Percentiles rank a stretch among this genome's conserved stretches.
Evolutionary conservation across 805 yeast genomes (phyloP).

Genomic region (Starmera caribaea): DNA sequence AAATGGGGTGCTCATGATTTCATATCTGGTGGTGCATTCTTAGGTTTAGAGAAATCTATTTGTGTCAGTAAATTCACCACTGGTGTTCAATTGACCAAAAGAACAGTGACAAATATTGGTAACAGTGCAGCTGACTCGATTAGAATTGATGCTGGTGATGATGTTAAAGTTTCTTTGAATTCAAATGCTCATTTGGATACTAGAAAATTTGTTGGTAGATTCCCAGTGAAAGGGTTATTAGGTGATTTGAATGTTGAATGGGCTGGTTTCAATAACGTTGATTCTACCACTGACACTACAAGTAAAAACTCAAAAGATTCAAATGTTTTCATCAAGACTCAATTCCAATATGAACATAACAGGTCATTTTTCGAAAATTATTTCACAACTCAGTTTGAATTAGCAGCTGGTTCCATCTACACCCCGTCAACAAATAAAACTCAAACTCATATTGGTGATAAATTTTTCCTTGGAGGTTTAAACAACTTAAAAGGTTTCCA

Average conservation of each 20-base stretch:
- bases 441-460: conserved; percentile 53
- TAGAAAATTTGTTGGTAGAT: conserved; percentile 28
- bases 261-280: conserved; percentile 18
- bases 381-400: conserved; percentile 37
- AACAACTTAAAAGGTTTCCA: conserved; percentile 54
- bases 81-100: conserved; percentile 53
- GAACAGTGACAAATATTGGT: conserved; percentile 44
- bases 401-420: conserved; percentile 42
- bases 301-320: conserved; percentile 21
- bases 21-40: conserved; percentile 29
- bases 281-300: conserved; percentile 19
- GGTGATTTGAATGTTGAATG: conserved; percentile 36
- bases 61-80: conserved; percentile 23
- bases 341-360: conserved; percentile 14
- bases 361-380: conserved; percentile 33
- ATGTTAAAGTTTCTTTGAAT: conserved; percentile 43
- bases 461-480: conserved; percentile 66
- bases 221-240: conserved; percentile 38
- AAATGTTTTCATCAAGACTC: conserved; percentile 13
- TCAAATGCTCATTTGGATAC: conserved; percentile 32
- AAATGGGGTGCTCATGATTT: conserved; percentile 46
- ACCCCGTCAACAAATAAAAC: conserved; percentile 21
- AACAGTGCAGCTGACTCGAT: conserved; percentile 45
- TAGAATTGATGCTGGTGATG: conserved; percentile 45
- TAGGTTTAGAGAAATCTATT: conserved; percentile 36